A percentile compares a stretch with the other conserved stretches of the same genome.
phyloP scores from a whole-genome alignment of 2,329 filamentous ascomycete species.

The Zalaria obscura region DNA sequence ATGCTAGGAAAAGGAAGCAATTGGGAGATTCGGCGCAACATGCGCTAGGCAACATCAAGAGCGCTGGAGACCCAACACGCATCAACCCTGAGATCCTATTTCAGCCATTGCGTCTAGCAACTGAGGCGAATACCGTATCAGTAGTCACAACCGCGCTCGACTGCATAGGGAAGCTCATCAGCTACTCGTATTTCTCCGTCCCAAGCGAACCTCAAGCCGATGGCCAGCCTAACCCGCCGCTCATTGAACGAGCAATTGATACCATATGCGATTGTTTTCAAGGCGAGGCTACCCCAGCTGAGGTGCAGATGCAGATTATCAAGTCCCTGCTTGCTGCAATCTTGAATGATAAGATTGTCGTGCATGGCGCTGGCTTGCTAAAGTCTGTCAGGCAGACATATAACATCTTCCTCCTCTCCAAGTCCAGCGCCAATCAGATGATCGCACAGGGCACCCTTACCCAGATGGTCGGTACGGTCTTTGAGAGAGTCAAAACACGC shows the following conservation, averaged over 20 bases:
- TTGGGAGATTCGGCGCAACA: slow-evolving; percentile 68
- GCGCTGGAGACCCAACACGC: slow-evolving; percentile 57
- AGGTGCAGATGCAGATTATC: slow-evolving; percentile 94
- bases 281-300: slow-evolving; percentile 79
- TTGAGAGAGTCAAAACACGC: slow-evolving; percentile 80
- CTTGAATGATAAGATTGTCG: slow-evolving; percentile 95
- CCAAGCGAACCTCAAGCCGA: slow-evolving; percentile 29
- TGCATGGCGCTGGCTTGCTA: slow-evolving; percentile 86
- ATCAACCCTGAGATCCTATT: slow-evolving; percentile 90
- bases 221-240: slow-evolving; percentile 37
- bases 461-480: slow-evolving; percentile 97
- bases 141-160: slow-evolving; percentile 84
- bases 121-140: slow-evolving; percentile 70
- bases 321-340: slow-evolving; percentile 93
- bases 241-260: slow-evolving; percentile 96
- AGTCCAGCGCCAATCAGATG: slow-evolving; percentile 88
- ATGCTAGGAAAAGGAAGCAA: slow-evolving; percentile 75
- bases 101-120: slow-evolving; percentile 76
- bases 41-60: slow-evolving; percentile 74
- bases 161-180: slow-evolving; percentile 97
- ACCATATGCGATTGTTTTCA: slow-evolving; percentile 99
- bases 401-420: slow-evolving; percentile 94
- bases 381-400: slow-evolving; percentile 97
- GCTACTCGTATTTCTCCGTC: slow-evolving; percentile 93
- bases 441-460: slow-evolving; percentile 93